These are phyloP conservation scores for Ogataea nakhonphanomensis DNA, from an alignment of 805 yeast genomes.

Conservation along the genomic window DNA sequence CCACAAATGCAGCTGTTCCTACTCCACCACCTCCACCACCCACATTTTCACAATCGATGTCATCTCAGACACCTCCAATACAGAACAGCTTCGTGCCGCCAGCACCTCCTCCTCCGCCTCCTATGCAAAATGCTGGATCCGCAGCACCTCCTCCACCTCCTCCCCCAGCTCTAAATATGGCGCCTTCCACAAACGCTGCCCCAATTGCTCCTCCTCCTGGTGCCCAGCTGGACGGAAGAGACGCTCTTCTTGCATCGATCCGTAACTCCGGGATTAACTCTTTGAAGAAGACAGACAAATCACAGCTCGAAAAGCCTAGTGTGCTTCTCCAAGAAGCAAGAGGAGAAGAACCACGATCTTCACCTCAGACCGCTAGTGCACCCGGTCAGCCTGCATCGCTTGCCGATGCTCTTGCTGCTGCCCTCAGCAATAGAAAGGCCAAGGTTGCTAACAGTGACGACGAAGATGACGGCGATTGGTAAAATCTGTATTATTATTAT, in stretches of 20 bases:
- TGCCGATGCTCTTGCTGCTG: conserved; percentile 88
- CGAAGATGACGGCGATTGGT: conserved; percentile 80
- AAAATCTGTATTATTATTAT: conserved; percentile 4
- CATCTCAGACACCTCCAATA: too few relatives aligned
- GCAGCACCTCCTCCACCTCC: conserved; percentile 29
- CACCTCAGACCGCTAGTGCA: conserved; percentile 35
- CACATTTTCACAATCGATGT: conserved; percentile 24
- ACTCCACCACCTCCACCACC: conserved; percentile 25
- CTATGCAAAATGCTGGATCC: conserved; percentile 25
- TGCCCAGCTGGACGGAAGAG: conserved; percentile 57
- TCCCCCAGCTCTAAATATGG: conserved; percentile 12
- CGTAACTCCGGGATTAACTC: conserved; percentile 72
- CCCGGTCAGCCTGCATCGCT: conserved; percentile 55
- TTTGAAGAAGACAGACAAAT: conserved; percentile 75
- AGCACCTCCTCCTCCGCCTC: conserved; percentile 12
- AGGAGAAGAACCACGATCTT: conserved; percentile 49
- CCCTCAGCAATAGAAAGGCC: conserved; percentile 74
- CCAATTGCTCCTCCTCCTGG: conserved; percentile 2
- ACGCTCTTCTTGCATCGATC: conserved; percentile 83
- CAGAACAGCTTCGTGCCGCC: conserved; percentile 4
- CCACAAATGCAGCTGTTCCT: neutral
- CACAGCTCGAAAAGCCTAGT: conserved; percentile 77
- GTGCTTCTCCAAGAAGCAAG: conserved; percentile 66
- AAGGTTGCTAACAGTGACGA: conserved; percentile 81
- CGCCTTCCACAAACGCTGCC: conserved; percentile 25